Percentiles rank a stretch among this genome's conserved stretches.
These are phyloP conservation scores for Panicum hallii DNA, from an alignment of 202 grass and related monocot genomes.

Conservation along the genomic window DNA sequence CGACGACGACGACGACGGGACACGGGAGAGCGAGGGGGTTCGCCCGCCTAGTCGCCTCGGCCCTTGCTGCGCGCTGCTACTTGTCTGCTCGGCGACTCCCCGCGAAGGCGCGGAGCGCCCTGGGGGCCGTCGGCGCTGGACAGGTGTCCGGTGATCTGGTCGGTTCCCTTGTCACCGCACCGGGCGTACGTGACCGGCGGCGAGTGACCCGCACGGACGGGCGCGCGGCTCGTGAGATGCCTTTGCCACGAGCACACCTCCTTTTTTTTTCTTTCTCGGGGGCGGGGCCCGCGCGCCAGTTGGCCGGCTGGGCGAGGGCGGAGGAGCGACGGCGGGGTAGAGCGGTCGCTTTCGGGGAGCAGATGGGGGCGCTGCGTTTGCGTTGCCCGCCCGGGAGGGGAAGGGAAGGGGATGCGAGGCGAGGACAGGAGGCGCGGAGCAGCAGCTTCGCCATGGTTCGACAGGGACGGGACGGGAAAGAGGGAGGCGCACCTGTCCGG, in stretches of 20 bases:
- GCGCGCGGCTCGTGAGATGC: no score
- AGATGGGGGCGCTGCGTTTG: no score
- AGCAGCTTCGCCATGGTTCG: slow-evolving; percentile 29
- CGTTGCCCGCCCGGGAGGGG: background rate
- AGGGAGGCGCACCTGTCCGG: slow-evolving; percentile 4
- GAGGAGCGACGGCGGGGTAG: background rate
- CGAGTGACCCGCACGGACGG: background rate
- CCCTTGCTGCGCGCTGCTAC: background rate
- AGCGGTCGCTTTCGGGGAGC: slow-evolving; percentile 7
- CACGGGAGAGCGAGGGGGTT: background rate
- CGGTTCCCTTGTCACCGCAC: background rate
- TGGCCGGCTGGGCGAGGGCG: background rate
- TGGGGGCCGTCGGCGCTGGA: background rate
- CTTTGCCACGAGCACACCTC: no score
- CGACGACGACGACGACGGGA: slow-evolving; percentile 10
- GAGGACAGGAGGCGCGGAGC: slow-evolving; percentile 3
- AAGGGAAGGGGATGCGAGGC: background rate
- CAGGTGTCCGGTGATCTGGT: slow-evolving; percentile 32
- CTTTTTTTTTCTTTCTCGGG: no score
- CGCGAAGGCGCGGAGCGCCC: background rate
- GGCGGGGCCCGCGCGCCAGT: background rate
- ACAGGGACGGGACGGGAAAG: background rate
- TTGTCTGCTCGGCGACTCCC: background rate
- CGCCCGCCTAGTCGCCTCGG: no score
- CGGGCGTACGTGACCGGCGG: slow-evolving; percentile 22